A percentile compares a stretch with the other conserved stretches of the same genome.
Evolutionary conservation across 768 basidiomycete genomes (phyloP).

Genomic region (Cubamyces lactineus): DNA sequence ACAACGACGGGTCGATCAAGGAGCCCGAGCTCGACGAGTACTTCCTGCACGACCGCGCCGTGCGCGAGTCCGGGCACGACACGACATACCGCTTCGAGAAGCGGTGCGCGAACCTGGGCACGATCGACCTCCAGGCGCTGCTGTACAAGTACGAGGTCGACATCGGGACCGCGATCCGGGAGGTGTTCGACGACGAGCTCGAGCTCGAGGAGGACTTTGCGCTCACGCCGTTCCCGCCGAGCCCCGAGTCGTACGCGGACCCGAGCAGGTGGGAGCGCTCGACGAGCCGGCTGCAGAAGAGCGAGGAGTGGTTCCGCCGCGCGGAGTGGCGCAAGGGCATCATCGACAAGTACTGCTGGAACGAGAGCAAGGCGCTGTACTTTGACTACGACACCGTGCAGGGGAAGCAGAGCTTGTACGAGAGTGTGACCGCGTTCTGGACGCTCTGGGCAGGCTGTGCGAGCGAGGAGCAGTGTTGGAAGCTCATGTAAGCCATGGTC

Average conservation of each 20-base stretch:
- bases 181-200: slow-evolving; percentile 91
- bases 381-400: slow-evolving; percentile 95
- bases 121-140: slow-evolving; percentile 93
- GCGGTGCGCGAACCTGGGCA: slow-evolving; percentile 94
- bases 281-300: slow-evolving; percentile 62
- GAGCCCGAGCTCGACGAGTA: slow-evolving; percentile 95
- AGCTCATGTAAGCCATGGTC: slow-evolving; percentile 74
- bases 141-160: slow-evolving; percentile 99
- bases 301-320: slow-evolving; percentile 91
- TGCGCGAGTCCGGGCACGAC: slow-evolving; percentile 96
- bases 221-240: slow-evolving; percentile 90
- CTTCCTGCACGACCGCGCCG: slow-evolving; percentile 95
- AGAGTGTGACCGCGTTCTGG: slow-evolving; percentile 97
- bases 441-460: slow-evolving; percentile 97
- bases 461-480: slow-evolving; percentile 92
- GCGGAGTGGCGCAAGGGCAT: slow-evolving; percentile 80
- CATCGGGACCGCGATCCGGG: slow-evolving; percentile 96
- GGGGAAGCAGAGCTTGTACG: slow-evolving; percentile 91
- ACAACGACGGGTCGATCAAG: slow-evolving; percentile 80
- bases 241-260: slow-evolving; percentile 67
- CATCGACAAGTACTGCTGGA: slow-evolving; percentile 97
- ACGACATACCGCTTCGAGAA: slow-evolving; percentile 98
- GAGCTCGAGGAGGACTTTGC: slow-evolving; percentile 92
- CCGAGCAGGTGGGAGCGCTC: slow-evolving; percentile 60
- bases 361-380: slow-evolving; percentile 91